Evolutionary conservation across 1,284 basidiomycete genomes (phyloP), one percentile per base, ranked within the genome.

Genomic region (Trichosporon faecale): DNA sequence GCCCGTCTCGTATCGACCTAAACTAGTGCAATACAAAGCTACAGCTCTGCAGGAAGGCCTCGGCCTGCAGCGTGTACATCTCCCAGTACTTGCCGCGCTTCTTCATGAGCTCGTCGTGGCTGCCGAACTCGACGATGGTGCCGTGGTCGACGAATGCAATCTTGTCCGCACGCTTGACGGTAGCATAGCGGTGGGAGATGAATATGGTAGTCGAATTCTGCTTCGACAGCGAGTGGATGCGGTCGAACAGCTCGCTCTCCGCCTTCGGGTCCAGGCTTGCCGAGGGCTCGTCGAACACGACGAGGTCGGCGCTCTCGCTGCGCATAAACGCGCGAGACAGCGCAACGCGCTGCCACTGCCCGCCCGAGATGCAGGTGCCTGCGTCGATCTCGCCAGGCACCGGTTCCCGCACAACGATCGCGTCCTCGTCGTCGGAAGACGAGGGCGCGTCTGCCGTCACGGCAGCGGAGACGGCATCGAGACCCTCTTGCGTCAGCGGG

Each of bases 301-400:
- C 84, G 14, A 94, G 84, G 31, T 73, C 72, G 2, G 69, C 70
- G 18, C 16, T 40, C 5, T 65, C 66, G 6, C 66, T 29, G 72
- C 91, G 86, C 90, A 93, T 91, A 77, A 94, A 93, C 21, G 91
- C 90, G 66, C 92, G 87, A 65, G 92, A 89, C 61, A 94, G 87
- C 14, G 92, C 91, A 72, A 94, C 87, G 75, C 91, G 86, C 84
- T 94, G 92, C 92, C 92, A 94, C 90, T 94, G 82, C 37, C 76
- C 77, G 60, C 76, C 71, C 33, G 73, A 72, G 68, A 61, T 61
- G 27, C 57, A 61, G 8, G 57, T 61, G 29, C 57, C 57, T 7
- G 12, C 57, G 8, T 61, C 57, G 29, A 61, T 33, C 29, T 61
- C 57, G 27, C 57, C 57, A 7, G 57, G 27, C 27, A 61, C 60